Conservation (phyloP, 1,284 basidiomycete genomes). For the Butyriboletus appendiculatus region DNA sequence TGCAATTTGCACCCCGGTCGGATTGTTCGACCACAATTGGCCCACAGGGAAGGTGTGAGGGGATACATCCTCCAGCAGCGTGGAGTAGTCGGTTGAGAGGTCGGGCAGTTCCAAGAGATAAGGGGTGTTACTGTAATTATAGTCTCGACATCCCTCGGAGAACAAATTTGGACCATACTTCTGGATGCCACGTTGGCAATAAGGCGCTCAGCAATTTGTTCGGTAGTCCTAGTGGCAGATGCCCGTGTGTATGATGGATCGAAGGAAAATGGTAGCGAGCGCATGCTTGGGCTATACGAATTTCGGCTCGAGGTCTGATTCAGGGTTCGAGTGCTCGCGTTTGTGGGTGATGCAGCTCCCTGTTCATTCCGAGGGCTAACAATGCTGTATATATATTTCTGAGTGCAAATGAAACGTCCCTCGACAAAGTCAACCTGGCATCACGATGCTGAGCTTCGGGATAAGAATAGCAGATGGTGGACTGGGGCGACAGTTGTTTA, state of each 20-base stretch:
- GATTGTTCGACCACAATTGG: neutral
- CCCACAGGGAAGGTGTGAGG: neutral
- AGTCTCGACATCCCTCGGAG: neutral
- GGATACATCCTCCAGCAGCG: neutral
- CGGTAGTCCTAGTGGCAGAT: neutral
- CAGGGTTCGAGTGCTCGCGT: neutral
- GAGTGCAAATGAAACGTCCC: neutral
- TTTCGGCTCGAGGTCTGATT: slow-evolving; percentile 1
- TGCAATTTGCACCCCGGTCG: no score
- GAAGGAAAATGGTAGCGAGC: neutral
- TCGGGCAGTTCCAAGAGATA: neutral
- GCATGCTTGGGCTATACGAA: neutral
- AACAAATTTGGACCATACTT: neutral
- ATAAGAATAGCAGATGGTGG: neutral
- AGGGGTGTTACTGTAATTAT: slow-evolving; percentile 9
- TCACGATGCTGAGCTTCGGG: neutral
- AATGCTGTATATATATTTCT: neutral
- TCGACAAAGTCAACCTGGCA: neutral
- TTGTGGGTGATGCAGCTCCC: neutral
- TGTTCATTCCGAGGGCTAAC: neutral
- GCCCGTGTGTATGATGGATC: neutral
- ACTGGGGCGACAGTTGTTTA: neutral
- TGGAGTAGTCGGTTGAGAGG: neutral
- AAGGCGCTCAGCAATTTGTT: neutral
- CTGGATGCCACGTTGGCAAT: slow-evolving; percentile 1